Percentiles rank a stretch among this genome's conserved stretches.
Evolutionary conservation across 2,329 filamentous ascomycete genomes (phyloP).

Genomic region (Fusarium heterosporum): DNA sequence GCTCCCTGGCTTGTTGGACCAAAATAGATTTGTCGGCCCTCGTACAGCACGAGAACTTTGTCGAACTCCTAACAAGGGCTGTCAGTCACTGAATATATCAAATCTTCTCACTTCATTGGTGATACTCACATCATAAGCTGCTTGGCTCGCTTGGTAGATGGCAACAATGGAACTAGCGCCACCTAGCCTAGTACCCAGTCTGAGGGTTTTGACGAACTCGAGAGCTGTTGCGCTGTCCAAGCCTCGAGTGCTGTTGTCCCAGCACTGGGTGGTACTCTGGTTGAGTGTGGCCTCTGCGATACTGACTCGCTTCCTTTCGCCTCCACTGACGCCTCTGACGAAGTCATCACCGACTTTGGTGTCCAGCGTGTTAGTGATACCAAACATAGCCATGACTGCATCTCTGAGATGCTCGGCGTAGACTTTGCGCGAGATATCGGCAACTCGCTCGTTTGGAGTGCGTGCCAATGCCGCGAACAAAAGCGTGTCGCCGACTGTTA

Average conservation of each 20-base stretch:
- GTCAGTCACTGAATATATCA: not conserved
- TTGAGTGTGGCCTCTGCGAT: constrained; percentile 51
- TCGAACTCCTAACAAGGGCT: constrained; percentile 61
- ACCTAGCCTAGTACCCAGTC: constrained; percentile 70
- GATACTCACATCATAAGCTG: constrained; percentile 51
- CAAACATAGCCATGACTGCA: constrained; percentile 78
- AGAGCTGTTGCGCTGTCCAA: constrained; percentile 73
- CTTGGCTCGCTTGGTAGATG: constrained; percentile 70
- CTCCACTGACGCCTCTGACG: constrained; percentile 66
- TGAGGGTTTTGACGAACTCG: constrained; percentile 71
- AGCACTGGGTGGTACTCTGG: constrained; percentile 68
- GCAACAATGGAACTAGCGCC: constrained; percentile 69
- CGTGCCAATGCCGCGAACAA: constrained; percentile 78
- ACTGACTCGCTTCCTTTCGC: constrained; percentile 60
- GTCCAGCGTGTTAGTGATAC: constrained; percentile 75
- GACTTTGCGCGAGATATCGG: constrained; percentile 56
- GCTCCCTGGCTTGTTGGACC: constrained; percentile 26
- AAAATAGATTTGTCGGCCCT: constrained; percentile 71
- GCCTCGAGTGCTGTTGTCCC: constrained; percentile 76
- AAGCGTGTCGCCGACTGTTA: constrained; percentile 80
- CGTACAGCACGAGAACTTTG: constrained; percentile 75
- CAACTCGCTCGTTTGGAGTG: constrained; percentile 67
- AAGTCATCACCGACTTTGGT: constrained; percentile 79
- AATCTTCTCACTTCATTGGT: too few species aligned
- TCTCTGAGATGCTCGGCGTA: constrained; percentile 72